phyloP scores from a whole-genome alignment of 257 asterid genomes.

The Handroanthus guayacan region DNA sequence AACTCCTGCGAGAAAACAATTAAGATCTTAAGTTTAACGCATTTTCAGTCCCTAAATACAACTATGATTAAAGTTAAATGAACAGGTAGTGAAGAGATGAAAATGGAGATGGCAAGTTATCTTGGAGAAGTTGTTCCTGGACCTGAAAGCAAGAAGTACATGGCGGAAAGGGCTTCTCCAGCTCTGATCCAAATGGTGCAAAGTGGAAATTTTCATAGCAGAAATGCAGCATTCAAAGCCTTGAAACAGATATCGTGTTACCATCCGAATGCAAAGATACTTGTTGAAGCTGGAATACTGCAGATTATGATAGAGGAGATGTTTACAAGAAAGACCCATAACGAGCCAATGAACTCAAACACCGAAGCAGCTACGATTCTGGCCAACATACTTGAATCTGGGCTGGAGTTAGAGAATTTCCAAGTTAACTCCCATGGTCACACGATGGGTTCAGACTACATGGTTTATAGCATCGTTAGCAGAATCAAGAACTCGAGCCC shows the following conservation, averaged over 20 bases:
- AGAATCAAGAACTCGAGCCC: constrained; percentile 57
- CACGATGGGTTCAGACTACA: constrained; percentile 74
- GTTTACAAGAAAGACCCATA: constrained; percentile 48
- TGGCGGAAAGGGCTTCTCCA: constrained; percentile 78
- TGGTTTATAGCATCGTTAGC: constrained; percentile 58
- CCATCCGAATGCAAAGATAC: constrained; percentile 57
- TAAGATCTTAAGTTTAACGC: no score
- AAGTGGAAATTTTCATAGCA: constrained; percentile 50
- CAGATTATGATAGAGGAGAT: constrained; percentile 75
- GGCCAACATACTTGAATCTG: constrained; percentile 76
- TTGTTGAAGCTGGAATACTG: constrained; percentile 64
- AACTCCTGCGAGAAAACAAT: neutral
- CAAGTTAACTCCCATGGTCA: constrained; percentile 65
- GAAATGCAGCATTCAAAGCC: constrained; percentile 77
- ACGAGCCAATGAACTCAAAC: constrained; percentile 57
- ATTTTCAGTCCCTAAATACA: no score
- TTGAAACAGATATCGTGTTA: constrained; percentile 61
- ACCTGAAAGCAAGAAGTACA: constrained; percentile 53
- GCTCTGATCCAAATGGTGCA: constrained; percentile 70
- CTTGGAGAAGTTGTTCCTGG: constrained; percentile 67
- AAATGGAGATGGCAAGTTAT: constrained; percentile 69
- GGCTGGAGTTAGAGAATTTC: constrained; percentile 54
- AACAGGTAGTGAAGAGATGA: constrained; percentile 71
- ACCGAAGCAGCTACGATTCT: constrained; percentile 70
- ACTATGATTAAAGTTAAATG: constrained; percentile 21